phyloP scores from a whole-genome alignment of 2,329 filamentous ascomycete species.

The Aspergillus fructus region DNA sequence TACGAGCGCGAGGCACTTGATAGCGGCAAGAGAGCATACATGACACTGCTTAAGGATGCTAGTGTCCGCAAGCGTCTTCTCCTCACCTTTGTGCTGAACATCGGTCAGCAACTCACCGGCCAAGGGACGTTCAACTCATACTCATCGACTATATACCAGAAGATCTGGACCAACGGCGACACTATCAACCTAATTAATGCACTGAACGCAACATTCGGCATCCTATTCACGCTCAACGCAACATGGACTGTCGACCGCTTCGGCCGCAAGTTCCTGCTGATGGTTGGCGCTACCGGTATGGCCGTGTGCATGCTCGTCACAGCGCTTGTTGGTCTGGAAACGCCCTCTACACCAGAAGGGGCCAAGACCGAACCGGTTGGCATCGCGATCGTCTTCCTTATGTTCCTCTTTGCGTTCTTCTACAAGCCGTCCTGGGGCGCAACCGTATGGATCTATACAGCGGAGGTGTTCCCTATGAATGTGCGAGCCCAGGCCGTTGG shows the following conservation, averaged over 20 bases:
- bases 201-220: slow-evolving; percentile 69
- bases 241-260: slow-evolving; percentile 72
- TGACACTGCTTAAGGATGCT: slow-evolving; percentile 67
- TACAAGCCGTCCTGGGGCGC: slow-evolving; percentile 69
- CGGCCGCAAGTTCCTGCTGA: slow-evolving; percentile 68
- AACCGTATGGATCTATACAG: slow-evolving; percentile 70
- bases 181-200: slow-evolving; percentile 72
- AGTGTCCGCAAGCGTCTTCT: slow-evolving; percentile 66
- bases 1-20: slow-evolving; percentile 70
- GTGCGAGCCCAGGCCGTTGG: slow-evolving; percentile 68
- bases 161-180: slow-evolving; percentile 59
- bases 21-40: slow-evolving; percentile 49
- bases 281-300: slow-evolving; percentile 68
- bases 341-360: slow-evolving; percentile 50
- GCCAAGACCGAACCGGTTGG: slow-evolving; percentile 61
- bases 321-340: slow-evolving; percentile 56
- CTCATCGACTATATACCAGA: slow-evolving; percentile 70
- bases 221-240: slow-evolving; percentile 71
- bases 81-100: slow-evolving; percentile 65
- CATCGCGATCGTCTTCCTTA: slow-evolving; percentile 65
- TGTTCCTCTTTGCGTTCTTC: slow-evolving; percentile 62
- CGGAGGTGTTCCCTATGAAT: slow-evolving; percentile 69
- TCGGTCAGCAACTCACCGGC: slow-evolving; percentile 71
- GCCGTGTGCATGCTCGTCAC: slow-evolving; percentile 69
- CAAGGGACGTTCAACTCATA: slow-evolving; percentile 73